Evolutionary conservation across 1,284 basidiomycete genomes (phyloP).

Genomic region (Leccinum pseudoinsigne): DNA sequence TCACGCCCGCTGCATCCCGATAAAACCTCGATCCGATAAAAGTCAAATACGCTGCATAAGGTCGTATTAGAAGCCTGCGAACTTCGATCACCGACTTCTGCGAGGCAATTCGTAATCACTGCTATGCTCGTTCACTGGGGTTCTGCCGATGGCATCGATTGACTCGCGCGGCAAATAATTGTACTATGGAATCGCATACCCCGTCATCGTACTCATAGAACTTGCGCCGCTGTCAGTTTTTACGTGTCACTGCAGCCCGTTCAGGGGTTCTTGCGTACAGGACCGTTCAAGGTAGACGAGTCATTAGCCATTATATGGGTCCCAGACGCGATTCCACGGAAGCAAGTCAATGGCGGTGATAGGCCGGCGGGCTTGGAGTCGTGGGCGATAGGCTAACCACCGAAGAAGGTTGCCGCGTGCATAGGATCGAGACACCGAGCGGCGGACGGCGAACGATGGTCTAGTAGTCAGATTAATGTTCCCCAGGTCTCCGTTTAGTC

Average conservation of each 20-base stretch:
- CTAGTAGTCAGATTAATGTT: too few relatives aligned
- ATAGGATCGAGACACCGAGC: constrained; percentile 19
- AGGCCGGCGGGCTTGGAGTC: constrained; percentile 18
- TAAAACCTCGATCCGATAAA: constrained; percentile 24
- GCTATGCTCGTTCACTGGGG: constrained; percentile 11
- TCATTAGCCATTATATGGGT: constrained; percentile 10
- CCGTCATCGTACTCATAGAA: constrained; percentile 19
- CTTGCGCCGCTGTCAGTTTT: constrained; percentile 31
- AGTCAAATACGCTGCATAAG: constrained; percentile 15
- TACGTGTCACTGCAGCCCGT: constrained; percentile 26
- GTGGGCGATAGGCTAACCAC: constrained; percentile 13
- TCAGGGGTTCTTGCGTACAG: constrained; percentile 10
- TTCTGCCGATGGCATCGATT: constrained; percentile 37
- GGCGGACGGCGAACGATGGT: neutral
- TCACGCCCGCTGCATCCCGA: constrained; percentile 22
- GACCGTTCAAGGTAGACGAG: constrained; percentile 13
- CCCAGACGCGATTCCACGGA: constrained; percentile 19
- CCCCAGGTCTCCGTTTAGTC: constrained; percentile 9
- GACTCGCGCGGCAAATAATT: constrained; percentile 20
- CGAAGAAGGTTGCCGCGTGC: constrained; percentile 26
- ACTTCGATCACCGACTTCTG: constrained; percentile 19
- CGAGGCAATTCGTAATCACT: constrained; percentile 20
- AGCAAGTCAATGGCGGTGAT: constrained; percentile 30
- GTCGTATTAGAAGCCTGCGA: constrained; percentile 23
- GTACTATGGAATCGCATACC: constrained; percentile 25